phyloP scores from a whole-genome alignment of 2,329 filamentous ascomycete genomes.

The Fonsecaea monophora region DNA sequence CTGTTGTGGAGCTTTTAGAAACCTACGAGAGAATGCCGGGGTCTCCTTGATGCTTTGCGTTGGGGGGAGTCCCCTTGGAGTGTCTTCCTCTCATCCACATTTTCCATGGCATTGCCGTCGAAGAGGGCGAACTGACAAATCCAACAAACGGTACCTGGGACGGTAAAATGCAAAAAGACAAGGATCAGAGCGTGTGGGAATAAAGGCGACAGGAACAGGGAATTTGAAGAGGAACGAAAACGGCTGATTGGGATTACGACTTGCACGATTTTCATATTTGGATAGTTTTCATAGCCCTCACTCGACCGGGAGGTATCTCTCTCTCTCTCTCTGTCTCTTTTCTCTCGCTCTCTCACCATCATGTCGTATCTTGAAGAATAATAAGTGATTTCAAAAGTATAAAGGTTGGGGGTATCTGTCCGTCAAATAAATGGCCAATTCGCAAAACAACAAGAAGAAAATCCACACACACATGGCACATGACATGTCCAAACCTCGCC shows the following conservation, averaged over 20 bases:
- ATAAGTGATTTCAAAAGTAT: neutral
- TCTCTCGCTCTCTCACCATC: neutral
- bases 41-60: too few species aligned
- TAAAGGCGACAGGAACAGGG: too few species aligned
- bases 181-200: too few species aligned
- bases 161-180: too few species aligned
- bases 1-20: conserved; percentile 19
- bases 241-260: neutral
- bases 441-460: neutral
- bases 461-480: neutral
- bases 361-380: neutral
- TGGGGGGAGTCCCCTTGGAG: too few species aligned
- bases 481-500: neutral
- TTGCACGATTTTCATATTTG: neutral
- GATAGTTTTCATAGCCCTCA: neutral
- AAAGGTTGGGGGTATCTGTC: conserved; percentile 14
- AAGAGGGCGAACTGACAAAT: too few species aligned
- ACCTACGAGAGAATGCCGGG: conserved; percentile 15
- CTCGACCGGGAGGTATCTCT: neutral
- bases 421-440: conserved; percentile 2
- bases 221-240: too few species aligned
- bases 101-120: too few species aligned
- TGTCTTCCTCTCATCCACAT: too few species aligned
- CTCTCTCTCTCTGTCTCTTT: neutral
- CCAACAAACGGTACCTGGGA: too few species aligned